phyloP scores from a whole-genome alignment of 1,284 basidiomycete genomes.

The Cryptococcus sp. region DNA sequence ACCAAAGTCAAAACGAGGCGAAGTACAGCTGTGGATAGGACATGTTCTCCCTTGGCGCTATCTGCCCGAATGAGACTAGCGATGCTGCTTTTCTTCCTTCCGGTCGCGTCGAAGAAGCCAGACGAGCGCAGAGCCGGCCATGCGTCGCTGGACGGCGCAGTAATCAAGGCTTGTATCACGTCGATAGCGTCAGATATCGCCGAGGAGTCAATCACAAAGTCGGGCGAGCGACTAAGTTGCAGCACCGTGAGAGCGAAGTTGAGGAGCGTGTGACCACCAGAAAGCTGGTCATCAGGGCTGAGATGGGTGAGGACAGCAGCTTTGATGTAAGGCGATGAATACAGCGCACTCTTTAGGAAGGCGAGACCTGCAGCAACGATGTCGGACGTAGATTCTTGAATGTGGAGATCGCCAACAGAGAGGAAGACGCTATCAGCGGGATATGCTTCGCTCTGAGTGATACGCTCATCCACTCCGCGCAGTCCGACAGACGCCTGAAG shows the following conservation, averaged over 20 bases:
- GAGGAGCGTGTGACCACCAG: constrained; percentile 26
- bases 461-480: constrained; percentile 16
- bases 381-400: constrained; percentile 23
- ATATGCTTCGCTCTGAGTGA: neutral
- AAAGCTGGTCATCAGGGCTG: constrained; percentile 10
- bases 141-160: constrained; percentile 25
- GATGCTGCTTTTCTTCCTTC: constrained; percentile 32
- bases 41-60: constrained; percentile 34
- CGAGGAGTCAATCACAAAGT: constrained; percentile 14
- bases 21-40: constrained; percentile 34
- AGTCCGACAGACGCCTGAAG: constrained; percentile 35
- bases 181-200: constrained; percentile 33
- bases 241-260: constrained; percentile 32
- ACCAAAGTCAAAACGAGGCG: constrained; percentile 38
- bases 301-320: constrained; percentile 16
- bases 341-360: constrained; percentile 32
- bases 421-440: constrained; percentile 19
- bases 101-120: constrained; percentile 39
- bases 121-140: constrained; percentile 39
- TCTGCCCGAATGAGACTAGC: constrained; percentile 34
- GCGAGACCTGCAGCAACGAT: constrained; percentile 34
- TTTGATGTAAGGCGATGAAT: constrained; percentile 24
- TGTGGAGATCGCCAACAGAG: constrained; percentile 35
- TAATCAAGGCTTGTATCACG: constrained; percentile 36
- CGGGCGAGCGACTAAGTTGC: constrained; percentile 13